Conservation (phyloP, 2,329 filamentous ascomycete genomes). For the Colletotrichum shisoi region DNA sequence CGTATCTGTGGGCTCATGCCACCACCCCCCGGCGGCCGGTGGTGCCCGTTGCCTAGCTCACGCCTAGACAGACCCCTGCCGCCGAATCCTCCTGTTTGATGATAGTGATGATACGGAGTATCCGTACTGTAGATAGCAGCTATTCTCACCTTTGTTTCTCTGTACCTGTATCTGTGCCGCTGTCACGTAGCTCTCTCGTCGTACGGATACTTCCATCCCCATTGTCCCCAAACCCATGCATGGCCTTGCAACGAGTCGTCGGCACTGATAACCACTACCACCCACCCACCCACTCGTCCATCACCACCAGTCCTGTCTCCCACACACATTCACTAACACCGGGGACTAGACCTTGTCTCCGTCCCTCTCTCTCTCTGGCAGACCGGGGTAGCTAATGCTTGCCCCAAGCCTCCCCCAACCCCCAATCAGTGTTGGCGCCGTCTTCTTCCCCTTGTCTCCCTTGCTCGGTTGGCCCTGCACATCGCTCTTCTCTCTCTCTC, state of each 20-base stretch:
- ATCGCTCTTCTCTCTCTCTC: conserved; percentile 6
- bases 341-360: conserved; percentile 7
- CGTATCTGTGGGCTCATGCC: conserved; percentile 16
- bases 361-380: background rate
- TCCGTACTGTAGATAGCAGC: background rate
- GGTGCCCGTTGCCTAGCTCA: conserved; percentile 19
- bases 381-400: conserved; percentile 27
- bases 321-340: background rate
- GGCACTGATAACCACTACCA: conserved; percentile 18
- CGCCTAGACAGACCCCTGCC: conserved; percentile 4
- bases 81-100: background rate
- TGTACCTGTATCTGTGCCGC: background rate
- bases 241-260: too few relatives aligned
- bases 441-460: background rate
- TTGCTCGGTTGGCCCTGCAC: conserved; percentile 17
- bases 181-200: conserved; percentile 32
- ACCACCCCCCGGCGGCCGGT: conserved; percentile 4
- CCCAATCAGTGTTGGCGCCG: conserved; percentile 13
- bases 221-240: background rate
- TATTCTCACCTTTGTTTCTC: conserved; percentile 19
- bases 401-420: conserved; percentile 3
- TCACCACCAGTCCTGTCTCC: background rate
- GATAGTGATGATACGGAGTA: too few relatives aligned
- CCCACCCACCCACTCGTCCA: background rate
- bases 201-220: background rate